Percentiles rank a stretch among this genome's conserved stretches.
Evolutionary conservation across 768 basidiomycete species (phyloP).

Genomic region (button mushroom (Agaricus bisporus)): DNA sequence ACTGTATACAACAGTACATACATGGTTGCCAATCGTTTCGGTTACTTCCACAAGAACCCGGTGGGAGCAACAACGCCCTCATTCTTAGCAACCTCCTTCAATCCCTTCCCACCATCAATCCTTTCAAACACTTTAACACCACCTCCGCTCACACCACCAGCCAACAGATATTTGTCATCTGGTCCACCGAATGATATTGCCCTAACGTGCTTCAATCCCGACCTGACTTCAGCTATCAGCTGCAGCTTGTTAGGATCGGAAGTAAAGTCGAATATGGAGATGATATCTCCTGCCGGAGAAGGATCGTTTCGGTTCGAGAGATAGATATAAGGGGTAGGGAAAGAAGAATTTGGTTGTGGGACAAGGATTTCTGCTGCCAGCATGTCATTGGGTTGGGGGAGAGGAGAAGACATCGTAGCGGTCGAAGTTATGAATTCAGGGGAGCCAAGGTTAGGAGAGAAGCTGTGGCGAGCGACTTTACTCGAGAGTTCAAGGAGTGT

Average conservation of each 20-base stretch:
- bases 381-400: conserved; percentile 42
- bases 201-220: conserved; percentile 65
- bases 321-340: conserved; percentile 57
- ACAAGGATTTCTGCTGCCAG: conserved; percentile 67
- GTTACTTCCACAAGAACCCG: conserved; percentile 47
- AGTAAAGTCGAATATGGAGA: conserved; percentile 60
- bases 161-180: conserved; percentile 55
- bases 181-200: conserved; percentile 63
- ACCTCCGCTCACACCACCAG: conserved; percentile 56
- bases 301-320: conserved; percentile 74
- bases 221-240: conserved; percentile 56
- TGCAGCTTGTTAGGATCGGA: conserved; percentile 34
- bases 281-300: conserved; percentile 60
- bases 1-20: too few relatives aligned
- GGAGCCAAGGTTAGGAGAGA: conserved; percentile 35
- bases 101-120: conserved; percentile 47
- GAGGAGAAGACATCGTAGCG: conserved; percentile 42
- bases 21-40: not conserved
- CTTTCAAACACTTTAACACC: conserved; percentile 72
- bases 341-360: conserved; percentile 43
- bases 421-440: conserved; percentile 39
- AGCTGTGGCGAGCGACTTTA: conserved; percentile 47
- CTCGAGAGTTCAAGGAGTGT: conserved; percentile 63
- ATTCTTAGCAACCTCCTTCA: conserved; percentile 47
- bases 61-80: conserved; percentile 39